Evolutionary conservation across 164 flowering plant species (phyloP).

Genomic region (Magnolia officinalis): DNA sequence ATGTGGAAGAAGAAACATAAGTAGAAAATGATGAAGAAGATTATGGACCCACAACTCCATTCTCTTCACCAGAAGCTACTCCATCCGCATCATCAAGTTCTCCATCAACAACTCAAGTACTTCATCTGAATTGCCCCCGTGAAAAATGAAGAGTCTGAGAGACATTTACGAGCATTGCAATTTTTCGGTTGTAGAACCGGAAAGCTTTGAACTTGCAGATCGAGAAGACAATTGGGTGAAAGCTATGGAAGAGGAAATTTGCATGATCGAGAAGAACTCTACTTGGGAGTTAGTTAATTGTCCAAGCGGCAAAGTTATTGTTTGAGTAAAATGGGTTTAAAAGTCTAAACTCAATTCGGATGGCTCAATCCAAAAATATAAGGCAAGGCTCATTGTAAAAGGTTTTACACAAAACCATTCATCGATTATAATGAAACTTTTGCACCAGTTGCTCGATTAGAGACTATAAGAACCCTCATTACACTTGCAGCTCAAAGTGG

Average conservation of each 20-base stretch:
- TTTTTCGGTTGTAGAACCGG: neutral
- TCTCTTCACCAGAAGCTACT: neutral
- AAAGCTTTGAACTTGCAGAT: neutral
- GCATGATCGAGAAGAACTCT: neutral
- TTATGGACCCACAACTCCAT: neutral
- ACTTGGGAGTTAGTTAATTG: neutral
- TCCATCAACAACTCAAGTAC: neutral
- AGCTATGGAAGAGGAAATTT: neutral
- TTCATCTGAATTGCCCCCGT: neutral
- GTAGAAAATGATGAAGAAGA: neutral
- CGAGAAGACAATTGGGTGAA: neutral
- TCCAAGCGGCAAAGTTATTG: neutral
- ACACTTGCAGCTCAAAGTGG: neutral
- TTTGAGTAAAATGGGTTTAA: neutral
- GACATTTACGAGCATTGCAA: neutral
- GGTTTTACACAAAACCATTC: neutral
- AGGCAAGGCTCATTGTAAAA: neutral
- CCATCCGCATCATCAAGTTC: no score
- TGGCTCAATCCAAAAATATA: neutral
- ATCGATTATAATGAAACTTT: neutral
- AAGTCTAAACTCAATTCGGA: neutral
- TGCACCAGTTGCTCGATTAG: no score
- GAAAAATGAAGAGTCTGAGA: neutral
- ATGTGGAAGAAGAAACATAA: neutral
- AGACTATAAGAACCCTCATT: neutral